A percentile compares a stretch with the other conserved stretches of the same genome.
These are phyloP conservation scores for Plantago major DNA, from an alignment of 257 asterid species.

Conservation along the genomic window DNA sequence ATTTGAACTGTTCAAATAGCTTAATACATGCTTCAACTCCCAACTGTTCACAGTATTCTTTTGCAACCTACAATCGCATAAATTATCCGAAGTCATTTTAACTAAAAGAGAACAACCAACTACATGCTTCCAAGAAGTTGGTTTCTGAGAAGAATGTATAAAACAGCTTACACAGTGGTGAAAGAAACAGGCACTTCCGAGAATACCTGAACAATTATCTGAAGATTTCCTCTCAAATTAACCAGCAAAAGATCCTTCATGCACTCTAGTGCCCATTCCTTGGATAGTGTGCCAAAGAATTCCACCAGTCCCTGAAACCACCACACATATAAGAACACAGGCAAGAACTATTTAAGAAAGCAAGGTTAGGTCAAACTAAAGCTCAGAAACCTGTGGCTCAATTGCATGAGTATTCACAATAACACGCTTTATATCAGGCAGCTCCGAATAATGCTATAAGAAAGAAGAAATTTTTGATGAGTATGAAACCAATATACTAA, in stretches of 20 bases:
- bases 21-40: slow-evolving; percentile 93
- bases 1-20: slow-evolving; percentile 96
- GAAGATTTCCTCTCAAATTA: slow-evolving; percentile 97
- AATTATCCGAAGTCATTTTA: neutral
- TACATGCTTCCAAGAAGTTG: neutral
- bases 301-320: slow-evolving; percentile 81
- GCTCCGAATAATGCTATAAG: slow-evolving; percentile 85
- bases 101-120: slow-evolving; percentile 8
- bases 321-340: slow-evolving; percentile 22
- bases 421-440: slow-evolving; percentile 96
- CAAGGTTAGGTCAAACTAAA: slow-evolving; percentile 1
- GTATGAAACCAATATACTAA: neutral
- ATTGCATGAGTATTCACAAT: slow-evolving; percentile 99
- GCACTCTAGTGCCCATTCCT: slow-evolving; percentile 98
- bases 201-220: slow-evolving; percentile 95
- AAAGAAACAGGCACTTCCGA: slow-evolving; percentile 9
- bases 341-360: neutral
- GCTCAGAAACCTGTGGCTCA: slow-evolving; percentile 85
- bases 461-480: slow-evolving; percentile 7
- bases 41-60: slow-evolving; percentile 95
- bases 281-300: slow-evolving; percentile 91
- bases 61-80: slow-evolving; percentile 62
- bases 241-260: slow-evolving; percentile 98
- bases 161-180: slow-evolving; percentile 4
- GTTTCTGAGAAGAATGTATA: slow-evolving; percentile 8